Base-by-base conservation (phyloP, 495 filamentous ascomycete genomes). In the Aspergillus saccharolyticus region DNA sequence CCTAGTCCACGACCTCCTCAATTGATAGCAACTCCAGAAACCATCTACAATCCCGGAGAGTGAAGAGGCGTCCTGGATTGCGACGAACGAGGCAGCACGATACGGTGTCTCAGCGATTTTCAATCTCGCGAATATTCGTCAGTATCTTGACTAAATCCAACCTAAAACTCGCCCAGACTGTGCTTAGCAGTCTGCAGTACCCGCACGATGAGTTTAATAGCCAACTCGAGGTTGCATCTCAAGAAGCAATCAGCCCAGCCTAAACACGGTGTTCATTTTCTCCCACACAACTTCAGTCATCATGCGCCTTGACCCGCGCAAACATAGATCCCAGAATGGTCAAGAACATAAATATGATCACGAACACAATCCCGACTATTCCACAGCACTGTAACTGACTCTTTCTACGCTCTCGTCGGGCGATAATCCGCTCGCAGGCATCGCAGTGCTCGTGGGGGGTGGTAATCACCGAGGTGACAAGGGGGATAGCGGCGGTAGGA, bases 21-120 rank as follows among this genome's bases (percentile, higher is more conserved):
- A 5, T 20, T 54, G 20, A 17, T 17, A 18, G 8, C 52, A 2
- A 44, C 52, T 15, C 33, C 39, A 7, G 24, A 22, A 21, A 14
- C n/a, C n/a, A 45, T 45, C 1, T n/a, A 45, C 43, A n/a, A 45
- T 45, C 14, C 43, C 4, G 43, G 19, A 7, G 43, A 54, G 59
- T 2, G 57, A 61, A 28, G 65, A 65, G 45, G 65, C 60, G 16
- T 15, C 47, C 1, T 67, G 60, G 65, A 25, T 63, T 7, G 63
- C 47, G 0, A 67, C 65, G 0, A 67, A 67, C 42, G 61, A 64
- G 47, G 58, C 57, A 24, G 61, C 61, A 22, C 57, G 61, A 0
- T 67, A 67, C 53, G 62, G 65, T 0, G 52, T 67, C 3, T 64
- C 65, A 20, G 65, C 62, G 2, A 63, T 67, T 14, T 60, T 53